Evolutionary conservation across 192 early-diverging fungal genomes (phyloP), one percentile per base, ranked within the genome.

Genomic region (Coemansia sp.): DNA sequence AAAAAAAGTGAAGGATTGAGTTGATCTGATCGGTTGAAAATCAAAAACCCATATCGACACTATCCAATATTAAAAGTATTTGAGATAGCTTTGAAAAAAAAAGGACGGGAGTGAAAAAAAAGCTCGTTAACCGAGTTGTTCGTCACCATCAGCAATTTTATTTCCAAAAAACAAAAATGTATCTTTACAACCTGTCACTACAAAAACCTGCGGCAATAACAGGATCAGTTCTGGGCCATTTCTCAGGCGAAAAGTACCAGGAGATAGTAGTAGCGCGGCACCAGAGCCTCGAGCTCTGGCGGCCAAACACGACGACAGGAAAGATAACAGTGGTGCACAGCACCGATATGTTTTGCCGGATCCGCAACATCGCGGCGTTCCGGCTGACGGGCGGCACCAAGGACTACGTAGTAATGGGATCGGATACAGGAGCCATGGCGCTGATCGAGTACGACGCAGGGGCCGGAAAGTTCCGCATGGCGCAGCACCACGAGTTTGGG

Each of bases 401-500:
- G 84, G 96, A 99, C 85, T 92, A 94, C 66, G 79, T 99, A 41
- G 88, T 95, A 7, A 81, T 98, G 36, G 92, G 88, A 14, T 89
- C 92, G 8, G 98, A 99, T 84, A 90, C 91, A 4, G 96, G 98
- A 4, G 86, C 90, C 36, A 87, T 96, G 60, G 84, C 90, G 3
- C 89, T 99, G 65, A 76, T 99, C 29, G 95, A 96, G 71, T 99
- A 94, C 74, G 90, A 92, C 59, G 77, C 86, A 0, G 64, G 63
- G 19, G 87, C 87, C 59, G 91, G 91, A 62, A 73, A 74, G 20
- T 95, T 97, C 66, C 86, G 83, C 25, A 84, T 87, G 58, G 88
- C 95, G 11, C 95, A 97, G 70, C 84, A 90, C 75, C 95, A 99
- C 62, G 96, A 93, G 4, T 98, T 87, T 76, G 98, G 95, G 25